Percentiles rank a stretch among this genome's conserved stretches.
phyloP scores from a whole-genome alignment of 176 grass and related monocot genomes.

The Thinopyrum elongatum region DNA sequence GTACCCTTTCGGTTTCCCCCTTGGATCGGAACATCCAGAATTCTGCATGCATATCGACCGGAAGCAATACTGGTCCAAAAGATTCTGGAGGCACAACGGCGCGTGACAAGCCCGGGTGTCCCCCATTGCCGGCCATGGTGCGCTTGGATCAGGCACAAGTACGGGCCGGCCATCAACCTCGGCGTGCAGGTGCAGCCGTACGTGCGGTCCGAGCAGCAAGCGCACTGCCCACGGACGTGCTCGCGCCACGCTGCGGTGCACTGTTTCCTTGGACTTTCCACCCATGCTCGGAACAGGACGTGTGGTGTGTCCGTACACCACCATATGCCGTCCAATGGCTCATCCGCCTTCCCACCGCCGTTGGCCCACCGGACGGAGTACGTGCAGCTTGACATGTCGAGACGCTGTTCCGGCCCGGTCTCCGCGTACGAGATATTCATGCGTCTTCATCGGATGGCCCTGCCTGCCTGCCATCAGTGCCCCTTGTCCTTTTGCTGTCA shows the following conservation, averaged over 20 bases:
- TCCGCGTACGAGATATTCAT: neutral
- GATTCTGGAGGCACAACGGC: too few relatives aligned
- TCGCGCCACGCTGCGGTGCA: neutral
- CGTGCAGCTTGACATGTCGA: neutral
- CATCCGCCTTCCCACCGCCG: neutral
- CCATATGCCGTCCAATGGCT: neutral
- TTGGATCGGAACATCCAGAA: too few relatives aligned
- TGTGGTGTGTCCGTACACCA: neutral
- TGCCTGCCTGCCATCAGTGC: neutral
- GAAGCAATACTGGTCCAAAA: too few relatives aligned
- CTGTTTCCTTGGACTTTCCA: neutral
- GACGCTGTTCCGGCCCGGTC: neutral
- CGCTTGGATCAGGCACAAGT: too few relatives aligned
- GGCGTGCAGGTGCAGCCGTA: neutral
- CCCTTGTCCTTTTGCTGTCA: neutral
- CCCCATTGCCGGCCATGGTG: too few relatives aligned
- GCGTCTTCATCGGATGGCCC: neutral
- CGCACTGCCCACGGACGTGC: neutral
- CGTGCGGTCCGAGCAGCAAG: neutral
- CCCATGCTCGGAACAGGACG: neutral
- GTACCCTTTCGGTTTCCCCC: too few relatives aligned
- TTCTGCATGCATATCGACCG: too few relatives aligned
- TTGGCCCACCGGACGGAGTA: neutral
- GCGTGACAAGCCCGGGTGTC: too few relatives aligned
- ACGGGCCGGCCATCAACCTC: neutral